A percentile compares a stretch with the other conserved stretches of the same genome.
Evolutionary conservation across 1,284 basidiomycete species (phyloP).

Genomic region (Malassezia furfur): DNA sequence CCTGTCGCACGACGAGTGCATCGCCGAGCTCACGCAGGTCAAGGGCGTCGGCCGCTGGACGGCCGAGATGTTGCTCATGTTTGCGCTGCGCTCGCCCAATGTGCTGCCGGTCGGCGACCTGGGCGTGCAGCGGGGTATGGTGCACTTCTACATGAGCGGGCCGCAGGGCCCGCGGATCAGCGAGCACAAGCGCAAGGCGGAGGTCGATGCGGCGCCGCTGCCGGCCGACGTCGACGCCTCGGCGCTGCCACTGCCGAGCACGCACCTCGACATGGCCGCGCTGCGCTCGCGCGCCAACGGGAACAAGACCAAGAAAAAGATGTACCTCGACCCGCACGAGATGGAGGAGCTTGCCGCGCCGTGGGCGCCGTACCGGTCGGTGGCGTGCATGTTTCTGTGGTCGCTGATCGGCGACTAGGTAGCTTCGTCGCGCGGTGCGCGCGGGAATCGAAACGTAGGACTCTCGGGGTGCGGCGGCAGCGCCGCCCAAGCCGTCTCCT

Average conservation of each 20-base stretch:
- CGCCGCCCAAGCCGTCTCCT: not conserved
- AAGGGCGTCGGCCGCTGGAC: constrained; percentile 46
- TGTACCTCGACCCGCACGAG: constrained; percentile 39
- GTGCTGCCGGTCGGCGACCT: constrained; percentile 42
- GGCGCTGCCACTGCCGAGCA: constrained; percentile 16
- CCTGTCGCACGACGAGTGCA: constrained; percentile 32
- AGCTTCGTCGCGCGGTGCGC: not conserved
- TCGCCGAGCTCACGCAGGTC: constrained; percentile 33
- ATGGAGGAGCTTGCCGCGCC: constrained; percentile 34
- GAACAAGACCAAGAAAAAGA: constrained; percentile 39
- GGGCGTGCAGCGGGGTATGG: constrained; percentile 44
- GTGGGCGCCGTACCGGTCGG: constrained; percentile 39
- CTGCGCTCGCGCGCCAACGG: constrained; percentile 31
- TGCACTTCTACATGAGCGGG: constrained; percentile 33
- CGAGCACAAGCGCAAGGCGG: constrained; percentile 25
- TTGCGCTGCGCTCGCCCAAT: constrained; percentile 39
- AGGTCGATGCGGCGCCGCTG: not conserved
- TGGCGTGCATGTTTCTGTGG: constrained; percentile 43
- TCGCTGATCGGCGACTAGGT: constrained; percentile 22
- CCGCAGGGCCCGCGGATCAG: constrained; percentile 25
- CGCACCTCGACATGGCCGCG: constrained; percentile 13
- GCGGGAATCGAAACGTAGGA: not conserved
- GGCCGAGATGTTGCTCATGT: constrained; percentile 46
- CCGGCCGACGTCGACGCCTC: not conserved
- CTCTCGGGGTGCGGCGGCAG: not conserved